Evolutionary conservation across 2,329 filamentous ascomycete genomes (phyloP).

Genomic region (Penicillium sp.): DNA sequence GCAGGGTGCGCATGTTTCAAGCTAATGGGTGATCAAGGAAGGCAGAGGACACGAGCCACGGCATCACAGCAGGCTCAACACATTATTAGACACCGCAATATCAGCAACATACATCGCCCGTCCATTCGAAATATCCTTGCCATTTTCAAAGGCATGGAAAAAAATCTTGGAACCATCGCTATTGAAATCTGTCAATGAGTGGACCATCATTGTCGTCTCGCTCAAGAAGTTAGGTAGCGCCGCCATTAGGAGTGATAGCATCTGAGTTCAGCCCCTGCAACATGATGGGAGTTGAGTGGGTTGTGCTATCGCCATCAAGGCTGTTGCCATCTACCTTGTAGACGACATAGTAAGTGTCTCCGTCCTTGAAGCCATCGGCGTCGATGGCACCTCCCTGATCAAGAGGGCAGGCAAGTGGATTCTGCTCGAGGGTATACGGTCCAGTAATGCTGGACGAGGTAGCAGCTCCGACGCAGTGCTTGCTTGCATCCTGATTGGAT

Average conservation of each 20-base stretch:
- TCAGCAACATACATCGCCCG: constrained; percentile 31
- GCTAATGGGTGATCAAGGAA: too few relatives aligned
- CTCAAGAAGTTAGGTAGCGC: constrained; percentile 60
- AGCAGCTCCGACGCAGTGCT: constrained; percentile 64
- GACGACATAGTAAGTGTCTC: constrained; percentile 60
- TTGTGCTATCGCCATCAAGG: constrained; percentile 49
- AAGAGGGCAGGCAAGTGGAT: constrained; percentile 58
- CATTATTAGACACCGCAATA: constrained; percentile 21
- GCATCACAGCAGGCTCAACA: constrained; percentile 11
- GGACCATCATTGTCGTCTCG: constrained; percentile 64
- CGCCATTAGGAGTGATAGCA: constrained; percentile 57
- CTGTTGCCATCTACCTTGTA: constrained; percentile 70
- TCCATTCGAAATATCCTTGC: constrained; percentile 27
- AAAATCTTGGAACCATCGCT: constrained; percentile 34
- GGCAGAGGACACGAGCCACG: too few relatives aligned
- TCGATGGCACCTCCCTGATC: constrained; percentile 65
- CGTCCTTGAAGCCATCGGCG: constrained; percentile 61
- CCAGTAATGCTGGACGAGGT: constrained; percentile 54
- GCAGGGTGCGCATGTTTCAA: too few relatives aligned
- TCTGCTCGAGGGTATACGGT: constrained; percentile 55
- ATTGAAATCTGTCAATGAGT: constrained; percentile 55
- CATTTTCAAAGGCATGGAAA: constrained; percentile 38
- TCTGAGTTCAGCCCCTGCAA: constrained; percentile 59
- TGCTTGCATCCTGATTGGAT: constrained; percentile 14
- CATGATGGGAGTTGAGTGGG: constrained; percentile 61